Evolutionary conservation across 2,329 filamentous ascomycete genomes (phyloP).

Genomic region (Penicillium occitanis): DNA sequence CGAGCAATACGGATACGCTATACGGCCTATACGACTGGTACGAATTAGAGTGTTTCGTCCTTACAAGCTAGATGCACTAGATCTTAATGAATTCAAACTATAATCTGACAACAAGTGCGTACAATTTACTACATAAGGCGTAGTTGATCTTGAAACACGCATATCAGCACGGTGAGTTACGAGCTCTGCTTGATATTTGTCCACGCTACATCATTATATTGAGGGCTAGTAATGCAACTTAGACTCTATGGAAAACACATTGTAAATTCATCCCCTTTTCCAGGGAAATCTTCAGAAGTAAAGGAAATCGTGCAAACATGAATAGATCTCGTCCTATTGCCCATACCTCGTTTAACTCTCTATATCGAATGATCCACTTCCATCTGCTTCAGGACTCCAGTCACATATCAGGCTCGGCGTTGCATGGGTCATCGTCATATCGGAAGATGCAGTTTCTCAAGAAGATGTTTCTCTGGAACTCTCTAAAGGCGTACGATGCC

Average conservation of each 20-base stretch:
- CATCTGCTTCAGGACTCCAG: not conserved
- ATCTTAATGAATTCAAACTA: not conserved
- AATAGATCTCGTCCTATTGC: not conserved
- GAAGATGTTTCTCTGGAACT: not conserved
- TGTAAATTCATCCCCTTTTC: not conserved
- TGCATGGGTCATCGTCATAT: slow-evolving; percentile 18
- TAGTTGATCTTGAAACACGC: not conserved
- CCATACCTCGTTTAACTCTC: too few species aligned
- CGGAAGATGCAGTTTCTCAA: not conserved
- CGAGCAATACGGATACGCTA: not conserved
- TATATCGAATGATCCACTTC: not conserved
- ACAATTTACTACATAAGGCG: not conserved
- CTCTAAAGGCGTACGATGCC: not conserved
- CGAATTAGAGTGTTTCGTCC: not conserved
- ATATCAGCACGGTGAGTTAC: too few species aligned
- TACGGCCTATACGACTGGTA: not conserved
- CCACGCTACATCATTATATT: not conserved
- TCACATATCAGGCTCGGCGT: not conserved
- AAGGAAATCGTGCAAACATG: too few species aligned
- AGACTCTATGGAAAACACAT: not conserved
- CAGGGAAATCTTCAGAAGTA: too few species aligned
- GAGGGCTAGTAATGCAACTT: not conserved
- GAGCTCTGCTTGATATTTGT: not conserved
- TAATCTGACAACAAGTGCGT: not conserved
- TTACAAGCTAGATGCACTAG: not conserved